Conservation (phyloP, 768 basidiomycete species). For the Gloeophyllum trabeum region DNA sequence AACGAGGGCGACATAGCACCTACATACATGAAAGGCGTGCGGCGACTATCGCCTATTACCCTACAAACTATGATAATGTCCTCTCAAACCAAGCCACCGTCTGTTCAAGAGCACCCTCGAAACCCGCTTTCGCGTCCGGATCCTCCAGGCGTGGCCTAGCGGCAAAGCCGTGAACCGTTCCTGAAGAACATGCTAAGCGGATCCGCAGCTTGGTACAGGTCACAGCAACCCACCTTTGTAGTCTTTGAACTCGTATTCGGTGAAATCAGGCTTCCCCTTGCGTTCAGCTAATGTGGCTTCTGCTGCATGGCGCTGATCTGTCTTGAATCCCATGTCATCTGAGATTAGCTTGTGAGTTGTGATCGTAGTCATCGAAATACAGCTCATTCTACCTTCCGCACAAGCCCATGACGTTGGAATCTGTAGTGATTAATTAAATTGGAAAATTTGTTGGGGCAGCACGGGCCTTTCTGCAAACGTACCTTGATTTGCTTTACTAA, state of each 20-base stretch:
- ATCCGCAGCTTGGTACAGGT: no score
- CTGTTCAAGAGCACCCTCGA: constrained; percentile 30
- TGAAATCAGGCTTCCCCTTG: background rate
- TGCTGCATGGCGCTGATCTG: background rate
- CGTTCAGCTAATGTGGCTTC: background rate
- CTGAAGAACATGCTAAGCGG: no score
- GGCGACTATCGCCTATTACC: no score
- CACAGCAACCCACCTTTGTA: background rate
- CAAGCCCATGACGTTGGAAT: background rate
- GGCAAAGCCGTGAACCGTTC: constrained; percentile 38
- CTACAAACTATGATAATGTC: constrained; percentile 23
- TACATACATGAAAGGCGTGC: no score
- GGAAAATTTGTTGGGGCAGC: no score
- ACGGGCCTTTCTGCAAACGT: no score
- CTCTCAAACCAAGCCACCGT: constrained; percentile 29
- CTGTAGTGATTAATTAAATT: background rate
- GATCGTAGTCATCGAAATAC: background rate
- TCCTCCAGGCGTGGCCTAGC: constrained; percentile 30
- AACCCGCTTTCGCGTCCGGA: constrained; percentile 31
- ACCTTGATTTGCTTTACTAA: background rate
- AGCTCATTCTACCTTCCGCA: background rate
- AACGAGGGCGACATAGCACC: no score
- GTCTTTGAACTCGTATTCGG: background rate
- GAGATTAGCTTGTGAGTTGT: background rate
- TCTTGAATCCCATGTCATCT: background rate